phyloP scores from a whole-genome alignment of 257 asterid genomes.

The Solanum acaule region DNA sequence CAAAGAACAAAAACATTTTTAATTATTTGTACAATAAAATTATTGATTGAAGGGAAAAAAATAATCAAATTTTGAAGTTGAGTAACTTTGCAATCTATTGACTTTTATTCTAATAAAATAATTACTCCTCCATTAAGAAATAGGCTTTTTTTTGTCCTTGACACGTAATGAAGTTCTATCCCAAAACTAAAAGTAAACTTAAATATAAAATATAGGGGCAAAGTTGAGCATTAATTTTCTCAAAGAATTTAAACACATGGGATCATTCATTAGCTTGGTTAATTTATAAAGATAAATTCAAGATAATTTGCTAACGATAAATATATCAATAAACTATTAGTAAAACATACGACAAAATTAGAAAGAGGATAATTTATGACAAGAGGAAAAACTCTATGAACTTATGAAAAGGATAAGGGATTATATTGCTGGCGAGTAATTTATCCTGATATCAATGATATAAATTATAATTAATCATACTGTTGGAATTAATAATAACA shows the following conservation, averaged over 20 bases:
- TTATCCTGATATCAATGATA: neutral
- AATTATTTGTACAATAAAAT: neutral
- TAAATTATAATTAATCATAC: too few relatives aligned
- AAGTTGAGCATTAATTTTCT: neutral
- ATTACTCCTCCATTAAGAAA: neutral
- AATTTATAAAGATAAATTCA: too few relatives aligned
- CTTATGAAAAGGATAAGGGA: neutral
- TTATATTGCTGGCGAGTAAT: too few relatives aligned
- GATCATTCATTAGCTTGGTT: neutral
- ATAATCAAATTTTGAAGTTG: neutral
- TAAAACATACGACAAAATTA: neutral
- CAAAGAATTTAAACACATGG: neutral
- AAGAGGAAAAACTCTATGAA: neutral
- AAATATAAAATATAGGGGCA: neutral
- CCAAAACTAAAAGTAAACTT: neutral
- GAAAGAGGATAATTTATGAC: too few relatives aligned
- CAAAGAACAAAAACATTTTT: neutral
- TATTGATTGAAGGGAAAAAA: neutral
- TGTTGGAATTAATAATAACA: neutral
- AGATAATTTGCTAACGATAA: neutral
- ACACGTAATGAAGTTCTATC: neutral
- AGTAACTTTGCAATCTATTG: neutral
- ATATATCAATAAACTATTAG: neutral
- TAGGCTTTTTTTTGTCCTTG: neutral
- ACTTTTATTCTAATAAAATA: neutral